A percentile compares a stretch with the other conserved stretches of the same genome.
These are phyloP conservation scores for Exophiala xenobiotica DNA, from an alignment of 2,329 filamentous ascomycete species.

Conservation along the genomic window DNA sequence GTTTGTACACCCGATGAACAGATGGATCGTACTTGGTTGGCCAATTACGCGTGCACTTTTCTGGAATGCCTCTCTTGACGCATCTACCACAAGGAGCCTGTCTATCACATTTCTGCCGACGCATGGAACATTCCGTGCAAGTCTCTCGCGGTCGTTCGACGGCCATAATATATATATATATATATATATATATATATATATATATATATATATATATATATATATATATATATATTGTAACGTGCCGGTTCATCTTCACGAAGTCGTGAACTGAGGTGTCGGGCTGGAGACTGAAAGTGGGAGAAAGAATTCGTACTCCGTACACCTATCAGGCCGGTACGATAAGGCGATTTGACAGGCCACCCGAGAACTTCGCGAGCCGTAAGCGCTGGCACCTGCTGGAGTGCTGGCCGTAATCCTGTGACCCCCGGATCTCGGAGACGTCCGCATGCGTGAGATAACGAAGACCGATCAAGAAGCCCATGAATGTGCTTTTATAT, in stretches of 20 bases:
- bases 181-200: no score
- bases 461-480: neutral
- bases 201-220: no score
- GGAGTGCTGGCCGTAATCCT: neutral
- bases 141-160: slow-evolving; percentile 7
- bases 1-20: slow-evolving; percentile 17
- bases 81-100: slow-evolving; percentile 41
- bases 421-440: neutral
- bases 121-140: slow-evolving; percentile 23
- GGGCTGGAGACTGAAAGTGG: neutral
- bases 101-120: slow-evolving; percentile 36
- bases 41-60: slow-evolving; percentile 34
- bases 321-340: neutral
- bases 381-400: neutral
- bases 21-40: slow-evolving; percentile 15
- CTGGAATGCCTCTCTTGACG: slow-evolving; percentile 37
- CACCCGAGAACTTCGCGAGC: neutral
- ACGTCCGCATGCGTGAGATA: neutral
- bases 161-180: neutral
- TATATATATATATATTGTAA: no score
- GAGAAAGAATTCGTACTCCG: neutral
- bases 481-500: no score
- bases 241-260: no score
- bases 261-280: no score
- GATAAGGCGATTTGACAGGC: neutral